Base-by-base conservation (phyloP, 495 filamentous ascomycete species). In the Penicillium dipodomyicola region DNA sequence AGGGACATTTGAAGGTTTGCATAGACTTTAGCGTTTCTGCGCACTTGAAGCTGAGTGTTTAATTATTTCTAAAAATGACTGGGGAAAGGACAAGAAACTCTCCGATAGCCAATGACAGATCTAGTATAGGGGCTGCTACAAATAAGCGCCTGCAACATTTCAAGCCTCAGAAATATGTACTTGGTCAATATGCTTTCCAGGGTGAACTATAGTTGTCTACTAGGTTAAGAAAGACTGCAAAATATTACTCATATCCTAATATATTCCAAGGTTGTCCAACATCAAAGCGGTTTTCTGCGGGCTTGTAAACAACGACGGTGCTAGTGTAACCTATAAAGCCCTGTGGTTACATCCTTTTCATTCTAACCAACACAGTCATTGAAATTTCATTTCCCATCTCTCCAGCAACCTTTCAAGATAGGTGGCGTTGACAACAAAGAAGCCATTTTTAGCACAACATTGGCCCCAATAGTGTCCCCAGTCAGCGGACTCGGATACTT, bases 401-500 rank as follows among this genome's bases (percentile, higher is more conserved):
- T 25, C 30, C 49, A 27, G 33, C 46, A 35, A 61, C 42, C n/a
- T 52, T 49, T 30, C 42, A 35, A 32, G 32, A 39, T 22, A 5
- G 40, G 11, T 48, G 39, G 25, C 17, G 44, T 5, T 51, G 44
- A 52, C 40, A 64, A 66, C 63, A 68, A 60, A 66, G 63, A 63
- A 32, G 40, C 39, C 45, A 35, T 48, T 22, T 64, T 58, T 59
- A 60, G 56, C 45, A 48, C 40, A 25, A 22, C 23, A 14, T 47
- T 60, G 30, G 33, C 27, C 41, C 40, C 32, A 49, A 35, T 15
- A 20, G 25, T 33, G 19, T 32, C 45, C 29, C 25, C 44, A 33
- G 39, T 51, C 46, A 49, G 33, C 39, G 51, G 47, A 35, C 35
- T 33, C 30, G 37, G 5, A 29, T 25, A 46, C 42, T 35, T 39